phyloP scores from a whole-genome alignment of 2,329 filamentous ascomycete species.

The Ustulina deusta region DNA sequence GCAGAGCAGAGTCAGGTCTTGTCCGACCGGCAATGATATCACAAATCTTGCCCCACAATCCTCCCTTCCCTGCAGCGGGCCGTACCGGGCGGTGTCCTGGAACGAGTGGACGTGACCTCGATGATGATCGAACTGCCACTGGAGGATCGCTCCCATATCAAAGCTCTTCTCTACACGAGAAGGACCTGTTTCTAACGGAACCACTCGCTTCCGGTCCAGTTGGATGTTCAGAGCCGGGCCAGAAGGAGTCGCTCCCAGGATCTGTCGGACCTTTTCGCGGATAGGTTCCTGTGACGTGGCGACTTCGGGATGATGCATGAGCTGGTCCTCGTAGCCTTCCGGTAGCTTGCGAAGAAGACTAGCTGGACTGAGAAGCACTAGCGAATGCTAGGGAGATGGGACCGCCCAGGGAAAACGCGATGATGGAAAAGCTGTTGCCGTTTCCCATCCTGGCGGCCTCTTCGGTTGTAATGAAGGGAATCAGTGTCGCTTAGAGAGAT shows the following conservation, averaged over 20 bases:
- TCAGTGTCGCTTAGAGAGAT: slow-evolving; percentile 47
- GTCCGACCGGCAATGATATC: slow-evolving; percentile 43
- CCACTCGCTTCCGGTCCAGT: slow-evolving; percentile 23
- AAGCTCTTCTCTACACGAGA: slow-evolving; percentile 40
- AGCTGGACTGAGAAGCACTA: slow-evolving; percentile 40
- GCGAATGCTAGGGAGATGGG: slow-evolving; percentile 42
- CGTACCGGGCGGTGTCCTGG: slow-evolving; percentile 43
- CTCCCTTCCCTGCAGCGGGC: slow-evolving; percentile 37
- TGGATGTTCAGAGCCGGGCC: slow-evolving; percentile 32
- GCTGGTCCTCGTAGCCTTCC: slow-evolving; percentile 40
- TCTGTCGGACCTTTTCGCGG: slow-evolving; percentile 42
- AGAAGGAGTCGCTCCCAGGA: slow-evolving; percentile 39
- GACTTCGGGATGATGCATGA: slow-evolving; percentile 41
- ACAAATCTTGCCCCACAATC: slow-evolving; percentile 41
- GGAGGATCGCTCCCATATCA: slow-evolving; percentile 41
- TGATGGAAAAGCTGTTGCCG: slow-evolving; percentile 38
- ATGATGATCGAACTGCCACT: slow-evolving; percentile 46
- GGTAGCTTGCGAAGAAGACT: slow-evolving; percentile 42
- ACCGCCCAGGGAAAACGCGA: slow-evolving; percentile 42
- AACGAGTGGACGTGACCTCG: slow-evolving; percentile 43
- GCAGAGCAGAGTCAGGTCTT: slow-evolving; percentile 35
- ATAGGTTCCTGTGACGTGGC: slow-evolving; percentile 37
- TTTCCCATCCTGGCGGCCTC: slow-evolving; percentile 41
- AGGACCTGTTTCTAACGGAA: slow-evolving; percentile 22
- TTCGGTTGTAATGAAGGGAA: slow-evolving; percentile 46